Conservation (phyloP, 2,329 filamentous ascomycete species). For the Aspergillus melleus region DNA sequence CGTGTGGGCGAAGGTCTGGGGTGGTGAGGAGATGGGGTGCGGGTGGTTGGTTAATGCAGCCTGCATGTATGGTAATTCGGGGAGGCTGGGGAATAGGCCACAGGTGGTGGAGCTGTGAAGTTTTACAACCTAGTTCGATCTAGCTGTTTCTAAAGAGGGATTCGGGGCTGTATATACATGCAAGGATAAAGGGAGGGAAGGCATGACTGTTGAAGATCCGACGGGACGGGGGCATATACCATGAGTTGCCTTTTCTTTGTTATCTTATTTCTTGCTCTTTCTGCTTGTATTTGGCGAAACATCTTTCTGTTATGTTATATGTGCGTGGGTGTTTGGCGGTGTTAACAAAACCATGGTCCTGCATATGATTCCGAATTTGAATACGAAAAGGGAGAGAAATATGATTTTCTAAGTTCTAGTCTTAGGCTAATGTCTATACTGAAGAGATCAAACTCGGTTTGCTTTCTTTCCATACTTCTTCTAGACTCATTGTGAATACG, state of each 20-base stretch:
- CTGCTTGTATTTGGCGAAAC: neutral
- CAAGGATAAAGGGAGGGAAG: neutral
- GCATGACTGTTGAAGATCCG: too few species aligned
- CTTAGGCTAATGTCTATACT: neutral
- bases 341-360: neutral
- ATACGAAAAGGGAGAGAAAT: neutral
- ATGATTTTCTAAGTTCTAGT: neutral
- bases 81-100: conserved; percentile 38
- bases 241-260: neutral
- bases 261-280: neutral
- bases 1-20: conserved; percentile 62
- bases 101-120: conserved; percentile 32
- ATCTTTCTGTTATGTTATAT: neutral
- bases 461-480: neutral
- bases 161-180: neutral
- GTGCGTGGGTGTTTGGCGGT: neutral
- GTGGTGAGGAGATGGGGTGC: conserved; percentile 48
- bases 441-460: neutral
- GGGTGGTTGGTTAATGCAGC: conserved; percentile 63
- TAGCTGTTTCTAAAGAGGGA: too few species aligned
- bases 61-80: conserved; percentile 40
- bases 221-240: neutral
- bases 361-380: neutral
- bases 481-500: neutral
- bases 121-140: too few species aligned